Conservation (phyloP, 2,329 filamentous ascomycete species). For the Sarocladium strictum region DNA sequence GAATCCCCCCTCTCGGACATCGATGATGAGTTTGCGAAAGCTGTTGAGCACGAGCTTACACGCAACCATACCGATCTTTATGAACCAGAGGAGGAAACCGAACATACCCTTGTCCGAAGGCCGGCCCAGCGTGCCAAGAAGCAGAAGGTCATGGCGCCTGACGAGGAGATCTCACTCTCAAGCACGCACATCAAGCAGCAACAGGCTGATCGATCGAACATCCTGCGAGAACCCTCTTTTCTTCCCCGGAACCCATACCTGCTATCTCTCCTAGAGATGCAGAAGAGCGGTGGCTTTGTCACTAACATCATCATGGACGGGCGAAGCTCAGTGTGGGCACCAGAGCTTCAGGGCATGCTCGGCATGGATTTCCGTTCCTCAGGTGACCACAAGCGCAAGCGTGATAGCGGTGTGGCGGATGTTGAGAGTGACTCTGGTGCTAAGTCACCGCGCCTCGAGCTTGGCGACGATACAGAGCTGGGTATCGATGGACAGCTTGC, state of each 20-base stretch:
- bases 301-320: slow-evolving; percentile 79
- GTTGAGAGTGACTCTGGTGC: slow-evolving; percentile 61
- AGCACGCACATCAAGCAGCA: slow-evolving; percentile 77
- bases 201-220: slow-evolving; percentile 79
- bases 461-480: slow-evolving; percentile 60
- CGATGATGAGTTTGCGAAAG: slow-evolving; percentile 54
- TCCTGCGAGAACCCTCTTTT: slow-evolving; percentile 76
- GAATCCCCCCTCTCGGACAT: slow-evolving; percentile 67
- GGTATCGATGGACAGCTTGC: slow-evolving; percentile 41
- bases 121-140: slow-evolving; percentile 67
- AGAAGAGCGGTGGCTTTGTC: slow-evolving; percentile 85
- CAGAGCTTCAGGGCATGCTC: slow-evolving; percentile 87
- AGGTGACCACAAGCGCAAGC: slow-evolving; percentile 86
- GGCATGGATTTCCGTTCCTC: slow-evolving; percentile 75
- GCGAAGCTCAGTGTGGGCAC: slow-evolving; percentile 75
- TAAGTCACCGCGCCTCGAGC: slow-evolving; percentile 64
- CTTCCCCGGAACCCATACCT: slow-evolving; percentile 82
- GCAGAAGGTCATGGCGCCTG: slow-evolving; percentile 76
- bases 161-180: slow-evolving; percentile 72
- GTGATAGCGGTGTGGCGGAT: slow-evolving; percentile 80
- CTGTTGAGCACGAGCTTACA: slow-evolving; percentile 53
- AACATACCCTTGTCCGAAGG: slow-evolving; percentile 56
- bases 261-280: slow-evolving; percentile 83
- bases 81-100: slow-evolving; percentile 52
- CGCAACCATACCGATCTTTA: slow-evolving; percentile 51